phyloP scores from a whole-genome alignment of 2,329 filamentous ascomycete species.

The Fusarium penzigii region DNA sequence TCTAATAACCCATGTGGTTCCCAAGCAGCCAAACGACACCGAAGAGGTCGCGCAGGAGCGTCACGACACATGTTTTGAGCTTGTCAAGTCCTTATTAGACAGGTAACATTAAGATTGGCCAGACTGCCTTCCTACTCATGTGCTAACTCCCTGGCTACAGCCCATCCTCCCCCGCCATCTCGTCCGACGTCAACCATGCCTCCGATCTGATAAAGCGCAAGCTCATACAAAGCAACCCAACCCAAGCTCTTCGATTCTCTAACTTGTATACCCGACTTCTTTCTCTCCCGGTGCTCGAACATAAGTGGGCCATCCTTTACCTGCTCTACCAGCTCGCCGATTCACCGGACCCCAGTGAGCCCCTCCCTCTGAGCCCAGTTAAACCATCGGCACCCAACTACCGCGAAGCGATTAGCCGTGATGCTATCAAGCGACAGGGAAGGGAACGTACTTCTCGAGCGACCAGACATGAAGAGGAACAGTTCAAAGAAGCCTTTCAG shows the following conservation, averaged over 20 bases:
- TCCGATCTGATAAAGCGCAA: slow-evolving; percentile 90
- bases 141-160: slow-evolving; percentile 31
- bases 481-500: slow-evolving; percentile 56
- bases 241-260: slow-evolving; percentile 80
- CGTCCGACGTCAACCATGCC: slow-evolving; percentile 83
- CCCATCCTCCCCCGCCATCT: slow-evolving; percentile 54
- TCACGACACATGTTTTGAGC: slow-evolving; percentile 61
- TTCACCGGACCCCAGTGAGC: slow-evolving; percentile 57
- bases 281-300: slow-evolving; percentile 86
- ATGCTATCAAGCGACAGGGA: slow-evolving; percentile 39
- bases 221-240: slow-evolving; percentile 75
- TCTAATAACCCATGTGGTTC: slow-evolving; percentile 74
- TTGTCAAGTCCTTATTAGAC: slow-evolving; percentile 53
- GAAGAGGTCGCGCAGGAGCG: slow-evolving; percentile 69
- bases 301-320: slow-evolving; percentile 97
- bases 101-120: slow-evolving; percentile 37
- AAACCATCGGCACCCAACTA: slow-evolving; percentile 42
- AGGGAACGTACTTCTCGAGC: slow-evolving; percentile 38
- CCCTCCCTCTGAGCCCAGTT: slow-evolving; percentile 46
- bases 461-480: slow-evolving; percentile 48
- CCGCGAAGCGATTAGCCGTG: slow-evolving; percentile 38
- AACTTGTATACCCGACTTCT: slow-evolving; percentile 89
- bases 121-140: not conserved
- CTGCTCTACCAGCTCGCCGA: slow-evolving; percentile 84
- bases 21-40: slow-evolving; percentile 64